Base-by-base conservation (phyloP, 495 filamentous ascomycete species). In the Penicillium paxilli region DNA sequence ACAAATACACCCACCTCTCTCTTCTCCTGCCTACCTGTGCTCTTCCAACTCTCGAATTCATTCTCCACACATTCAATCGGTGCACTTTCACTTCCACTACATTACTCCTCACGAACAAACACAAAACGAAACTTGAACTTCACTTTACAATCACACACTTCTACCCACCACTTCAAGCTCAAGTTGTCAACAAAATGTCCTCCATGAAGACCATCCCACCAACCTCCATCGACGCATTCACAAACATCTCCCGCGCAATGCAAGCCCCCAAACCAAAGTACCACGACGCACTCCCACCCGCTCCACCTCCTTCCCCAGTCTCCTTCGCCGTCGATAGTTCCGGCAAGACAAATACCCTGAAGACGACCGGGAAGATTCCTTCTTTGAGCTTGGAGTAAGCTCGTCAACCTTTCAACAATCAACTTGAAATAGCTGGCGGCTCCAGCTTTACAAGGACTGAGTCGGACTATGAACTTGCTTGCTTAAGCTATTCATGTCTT, bases 241-340 rank as follows among this genome's bases (percentile, higher is more conserved):
- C 69, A 7, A 70, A 79, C 42, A 67, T 79, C 60, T 67, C 62
- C 44, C 70, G 71, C 33, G 73, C 68, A 42, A 67, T 79, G 58
- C 65, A 73, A 56, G 63, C 64, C 30, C 65, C 67, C 11, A 68
- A 49, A 22, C 19, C 58, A 26, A 64, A 62, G 53, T 47, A 42
- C 19, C 59, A 64, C n/a, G 57, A 68, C 21, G 65, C 65, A 7
- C 71, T 76, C 23, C 75, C 79, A 7, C 74, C 78, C 0, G 64
- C 64, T 5, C 79, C 77, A 6, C 78, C 78, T 16, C 79, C 79
- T 5, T 77, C 73, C 2, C 79, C 77, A 0, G 75, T 79, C 47
- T 66, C 68, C 45, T 75, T 71, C 32, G 61, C 63, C 22, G 52
- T 62, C 19, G 54, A 57, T 35, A 58, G 57, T 12, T 55, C 54